A percentile compares a stretch with the other conserved stretches of the same genome.
Evolutionary conservation across 352 stramenopile genomes (phyloP).

Genomic region (Globisporangium sylvaticum): DNA sequence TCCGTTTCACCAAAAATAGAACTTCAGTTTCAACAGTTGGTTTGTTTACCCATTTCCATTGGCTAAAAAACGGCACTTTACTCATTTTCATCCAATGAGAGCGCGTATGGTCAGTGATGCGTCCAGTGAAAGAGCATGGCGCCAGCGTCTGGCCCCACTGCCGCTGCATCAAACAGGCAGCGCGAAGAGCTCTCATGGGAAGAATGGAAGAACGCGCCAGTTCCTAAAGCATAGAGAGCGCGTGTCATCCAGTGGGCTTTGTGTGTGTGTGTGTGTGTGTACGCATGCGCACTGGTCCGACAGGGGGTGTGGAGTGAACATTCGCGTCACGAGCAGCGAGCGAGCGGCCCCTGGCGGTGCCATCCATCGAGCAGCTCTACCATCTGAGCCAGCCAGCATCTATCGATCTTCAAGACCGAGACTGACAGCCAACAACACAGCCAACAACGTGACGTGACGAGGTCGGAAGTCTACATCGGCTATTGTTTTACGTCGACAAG

Average conservation of each 20-base stretch:
- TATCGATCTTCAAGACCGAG: not conserved
- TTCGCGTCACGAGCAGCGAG: not conserved
- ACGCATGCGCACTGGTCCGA: not conserved
- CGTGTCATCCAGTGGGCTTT: not conserved
- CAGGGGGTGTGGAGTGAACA: not conserved
- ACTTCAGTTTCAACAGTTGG: not conserved
- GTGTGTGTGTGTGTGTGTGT: not conserved
- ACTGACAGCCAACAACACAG: not conserved
- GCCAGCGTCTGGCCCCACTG: not conserved
- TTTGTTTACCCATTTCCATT: not conserved
- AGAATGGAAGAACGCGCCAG: slow-evolving; percentile 7
- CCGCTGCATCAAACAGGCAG: not conserved
- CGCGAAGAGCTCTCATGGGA: not conserved
- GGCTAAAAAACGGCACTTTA: not conserved
- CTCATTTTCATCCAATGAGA: slow-evolving; percentile 14
- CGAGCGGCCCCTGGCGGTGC: not conserved
- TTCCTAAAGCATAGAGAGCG: not conserved
- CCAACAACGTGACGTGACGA: not conserved
- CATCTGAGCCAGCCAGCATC: not conserved
- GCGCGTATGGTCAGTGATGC: slow-evolving; percentile 19
- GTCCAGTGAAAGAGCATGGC: slow-evolving; percentile 5
- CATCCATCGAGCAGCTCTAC: not conserved
- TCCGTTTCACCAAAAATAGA: not conserved
- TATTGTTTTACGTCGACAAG: not conserved
- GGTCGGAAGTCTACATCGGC: not conserved